Evolutionary conservation across 2,329 filamentous ascomycete species (phyloP).

Genomic region (Tolypocladium tropicale): DNA sequence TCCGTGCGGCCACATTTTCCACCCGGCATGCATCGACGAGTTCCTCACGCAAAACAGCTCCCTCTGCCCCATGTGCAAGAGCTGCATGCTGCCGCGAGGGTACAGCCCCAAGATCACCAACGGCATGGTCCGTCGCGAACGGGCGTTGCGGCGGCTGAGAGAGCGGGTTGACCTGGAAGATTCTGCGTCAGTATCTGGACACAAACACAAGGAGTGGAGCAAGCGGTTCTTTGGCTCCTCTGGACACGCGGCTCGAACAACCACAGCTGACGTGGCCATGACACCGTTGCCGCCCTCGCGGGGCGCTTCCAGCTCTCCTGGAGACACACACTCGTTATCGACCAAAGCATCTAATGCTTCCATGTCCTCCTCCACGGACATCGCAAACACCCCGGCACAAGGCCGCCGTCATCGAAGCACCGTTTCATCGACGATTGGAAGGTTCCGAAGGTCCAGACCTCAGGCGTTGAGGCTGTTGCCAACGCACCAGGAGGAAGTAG

Average conservation of each 20-base stretch:
- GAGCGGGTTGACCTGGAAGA: slow-evolving; percentile 38
- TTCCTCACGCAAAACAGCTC: slow-evolving; percentile 73
- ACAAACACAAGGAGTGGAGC: slow-evolving; percentile 26
- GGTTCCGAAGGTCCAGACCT: slow-evolving; percentile 17
- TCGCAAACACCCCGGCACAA: neutral
- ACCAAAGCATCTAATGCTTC: neutral
- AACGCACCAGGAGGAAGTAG: slow-evolving; percentile 27
- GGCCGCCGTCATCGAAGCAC: slow-evolving; percentile 7
- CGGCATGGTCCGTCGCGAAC: slow-evolving; percentile 74
- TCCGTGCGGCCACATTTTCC: slow-evolving; percentile 86
- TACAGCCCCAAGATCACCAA: slow-evolving; percentile 68
- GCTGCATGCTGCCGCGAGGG: slow-evolving; percentile 61
- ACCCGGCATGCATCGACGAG: slow-evolving; percentile 81
- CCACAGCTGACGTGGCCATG: slow-evolving; percentile 13
- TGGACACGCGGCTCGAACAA: slow-evolving; percentile 5
- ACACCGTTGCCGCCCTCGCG: slow-evolving; percentile 10
- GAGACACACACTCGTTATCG: slow-evolving; percentile 1
- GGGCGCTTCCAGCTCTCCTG: neutral
- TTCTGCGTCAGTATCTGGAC: slow-evolving; percentile 17
- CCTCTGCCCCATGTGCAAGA: slow-evolving; percentile 85
- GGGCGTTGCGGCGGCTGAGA: slow-evolving; percentile 52
- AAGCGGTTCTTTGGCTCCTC: slow-evolving; percentile 22
- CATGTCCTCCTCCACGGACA: neutral
- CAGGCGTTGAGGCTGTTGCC: slow-evolving; percentile 22
- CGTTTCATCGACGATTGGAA: slow-evolving; percentile 8